These are phyloP conservation scores for Trypanosoma vivax DNA, from an alignment of 208 protist genomes.

Conservation along the genomic window DNA sequence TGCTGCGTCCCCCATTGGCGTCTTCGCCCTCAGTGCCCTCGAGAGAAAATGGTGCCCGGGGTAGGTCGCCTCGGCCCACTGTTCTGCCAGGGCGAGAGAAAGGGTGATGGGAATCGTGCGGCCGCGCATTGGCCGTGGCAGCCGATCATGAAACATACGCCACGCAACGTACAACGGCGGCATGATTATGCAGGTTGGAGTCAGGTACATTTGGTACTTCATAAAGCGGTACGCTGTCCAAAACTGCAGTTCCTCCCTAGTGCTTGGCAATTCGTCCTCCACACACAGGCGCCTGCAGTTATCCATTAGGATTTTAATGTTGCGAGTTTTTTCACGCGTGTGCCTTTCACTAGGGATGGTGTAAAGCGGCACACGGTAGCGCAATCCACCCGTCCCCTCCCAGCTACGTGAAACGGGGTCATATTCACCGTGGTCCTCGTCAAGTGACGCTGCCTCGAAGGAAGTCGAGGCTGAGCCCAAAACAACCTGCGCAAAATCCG, in stretches of 20 bases:
- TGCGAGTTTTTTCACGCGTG: constrained; percentile 71
- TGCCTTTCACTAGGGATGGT: constrained; percentile 81
- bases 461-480: constrained; percentile 60
- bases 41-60: constrained; percentile 77
- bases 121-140: constrained; percentile 53
- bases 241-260: constrained; percentile 79
- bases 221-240: constrained; percentile 86
- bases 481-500: constrained; percentile 72
- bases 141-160: constrained; percentile 70
- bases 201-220: constrained; percentile 85
- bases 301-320: constrained; percentile 87
- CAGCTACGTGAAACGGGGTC: constrained; percentile 67
- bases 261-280: constrained; percentile 77
- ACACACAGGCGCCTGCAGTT: constrained; percentile 81
- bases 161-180: constrained; percentile 84
- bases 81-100: constrained; percentile 57
- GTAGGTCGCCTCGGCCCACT: constrained; percentile 82
- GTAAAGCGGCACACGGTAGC: constrained; percentile 76
- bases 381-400: constrained; percentile 61
- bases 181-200: constrained; percentile 58
- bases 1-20: constrained; percentile 86
- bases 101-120: constrained; percentile 64
- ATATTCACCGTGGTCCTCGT: constrained; percentile 55
- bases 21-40: constrained; percentile 71
- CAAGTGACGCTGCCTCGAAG: constrained; percentile 53